phyloP scores from a whole-genome alignment of 345 rosid species.

The Jatropha curcas region DNA sequence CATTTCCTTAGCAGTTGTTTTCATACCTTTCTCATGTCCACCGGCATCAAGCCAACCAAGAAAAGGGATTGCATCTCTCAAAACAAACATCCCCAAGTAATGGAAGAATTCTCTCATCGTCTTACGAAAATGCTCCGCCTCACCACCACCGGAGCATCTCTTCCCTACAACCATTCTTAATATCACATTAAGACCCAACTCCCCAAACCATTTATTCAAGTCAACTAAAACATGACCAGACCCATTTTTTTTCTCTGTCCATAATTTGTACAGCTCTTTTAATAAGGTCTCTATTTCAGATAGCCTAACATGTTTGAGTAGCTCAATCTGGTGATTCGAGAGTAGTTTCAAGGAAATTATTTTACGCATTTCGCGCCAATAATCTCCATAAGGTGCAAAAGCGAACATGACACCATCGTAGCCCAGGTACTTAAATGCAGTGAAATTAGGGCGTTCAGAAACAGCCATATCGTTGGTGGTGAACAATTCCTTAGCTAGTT shows the following conservation, averaged over 20 bases:
- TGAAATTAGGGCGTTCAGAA: background rate
- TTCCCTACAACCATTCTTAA: constrained; percentile 39
- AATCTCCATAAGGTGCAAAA: background rate
- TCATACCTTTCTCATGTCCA: constrained; percentile 34
- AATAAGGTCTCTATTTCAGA: constrained; percentile 7
- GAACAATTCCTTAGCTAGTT: background rate
- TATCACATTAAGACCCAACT: constrained; percentile 29
- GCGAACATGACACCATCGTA: constrained; percentile 12
- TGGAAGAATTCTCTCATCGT: constrained; percentile 16
- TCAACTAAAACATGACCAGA: constrained; percentile 25
- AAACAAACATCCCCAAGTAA: constrained; percentile 13
- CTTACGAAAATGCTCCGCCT: constrained; percentile 20
- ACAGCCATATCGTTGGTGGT: background rate
- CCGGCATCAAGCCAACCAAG: constrained; percentile 34
- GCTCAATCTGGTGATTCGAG: constrained; percentile 14
- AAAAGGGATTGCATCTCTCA: constrained; percentile 29
- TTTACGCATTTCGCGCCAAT: constrained; percentile 24
- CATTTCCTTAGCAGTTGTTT: constrained; percentile 21
- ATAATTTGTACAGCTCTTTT: background rate
- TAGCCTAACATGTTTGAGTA: constrained; percentile 9
- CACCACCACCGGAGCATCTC: constrained; percentile 17
- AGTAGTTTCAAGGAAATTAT: constrained; percentile 5
- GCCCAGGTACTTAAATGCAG: background rate
- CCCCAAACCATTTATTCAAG: constrained; percentile 33
- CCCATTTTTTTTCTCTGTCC: background rate